Conservation (phyloP, 1,284 basidiomycete species). For the Rhodotorula sp. region DNA sequence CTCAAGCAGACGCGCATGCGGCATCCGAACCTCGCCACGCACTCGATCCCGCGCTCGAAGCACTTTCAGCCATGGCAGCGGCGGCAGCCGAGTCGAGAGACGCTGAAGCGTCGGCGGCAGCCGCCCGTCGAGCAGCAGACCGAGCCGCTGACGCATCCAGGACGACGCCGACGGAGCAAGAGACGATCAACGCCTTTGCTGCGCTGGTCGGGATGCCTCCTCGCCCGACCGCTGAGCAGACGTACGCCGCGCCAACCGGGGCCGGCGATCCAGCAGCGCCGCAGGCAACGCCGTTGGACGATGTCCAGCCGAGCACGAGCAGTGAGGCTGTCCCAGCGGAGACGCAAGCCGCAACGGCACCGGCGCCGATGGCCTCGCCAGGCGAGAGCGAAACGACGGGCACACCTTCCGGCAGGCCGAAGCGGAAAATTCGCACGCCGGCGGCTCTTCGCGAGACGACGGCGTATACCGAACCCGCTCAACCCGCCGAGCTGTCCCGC, state of each 20-base stretch:
- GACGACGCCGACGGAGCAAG: constrained; percentile 1
- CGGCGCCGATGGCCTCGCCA: not conserved
- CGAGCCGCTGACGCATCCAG: not conserved
- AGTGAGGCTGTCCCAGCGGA: no score
- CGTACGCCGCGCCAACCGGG: not conserved
- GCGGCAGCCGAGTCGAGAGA: constrained; percentile 12
- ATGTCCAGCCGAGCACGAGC: no score
- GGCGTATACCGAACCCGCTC: constrained; percentile 1
- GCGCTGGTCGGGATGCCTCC: not conserved
- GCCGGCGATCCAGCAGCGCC: no score
- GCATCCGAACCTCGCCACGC: not conserved
- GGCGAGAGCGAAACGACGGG: not conserved
- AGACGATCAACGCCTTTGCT: not conserved
- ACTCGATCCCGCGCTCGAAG: constrained; percentile 14
- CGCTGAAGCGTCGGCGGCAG: not conserved
- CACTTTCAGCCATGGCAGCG: constrained; percentile 3
- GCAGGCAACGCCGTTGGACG: not conserved
- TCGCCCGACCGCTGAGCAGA: not conserved
- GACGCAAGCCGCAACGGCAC: not conserved
- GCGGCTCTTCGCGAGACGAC: constrained; percentile 3
- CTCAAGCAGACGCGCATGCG: not conserved
- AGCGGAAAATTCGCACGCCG: constrained; percentile 2
- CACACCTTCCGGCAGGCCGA: constrained; percentile 4
- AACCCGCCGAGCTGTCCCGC: not conserved
- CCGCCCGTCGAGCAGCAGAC: not conserved